phyloP scores from a whole-genome alignment of 1,284 basidiomycete genomes.

The Apiotrichum domesticum region DNA sequence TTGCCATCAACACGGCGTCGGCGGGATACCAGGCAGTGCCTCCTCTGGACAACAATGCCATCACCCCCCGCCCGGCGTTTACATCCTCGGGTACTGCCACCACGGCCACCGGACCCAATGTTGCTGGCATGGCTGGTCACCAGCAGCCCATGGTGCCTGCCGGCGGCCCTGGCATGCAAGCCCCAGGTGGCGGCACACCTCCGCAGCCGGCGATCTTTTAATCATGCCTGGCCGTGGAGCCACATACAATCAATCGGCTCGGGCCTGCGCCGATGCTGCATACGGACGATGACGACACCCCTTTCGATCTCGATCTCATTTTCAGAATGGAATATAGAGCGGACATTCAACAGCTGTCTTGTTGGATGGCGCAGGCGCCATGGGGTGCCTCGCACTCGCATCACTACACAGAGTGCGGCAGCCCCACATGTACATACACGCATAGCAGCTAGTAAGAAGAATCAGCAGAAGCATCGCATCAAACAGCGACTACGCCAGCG shows the following conservation, averaged over 20 bases:
- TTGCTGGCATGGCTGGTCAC: slow-evolving; percentile 10
- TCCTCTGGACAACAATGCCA: slow-evolving; percentile 13
- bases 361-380: not conserved
- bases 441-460: not conserved
- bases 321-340: not conserved
- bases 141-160: not conserved
- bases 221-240: not conserved
- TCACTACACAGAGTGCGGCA: not conserved
- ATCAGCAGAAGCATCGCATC: not conserved
- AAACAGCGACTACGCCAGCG: too few species aligned
- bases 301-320: not conserved
- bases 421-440: not conserved
- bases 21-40: slow-evolving; percentile 10
- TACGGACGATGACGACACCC: not conserved
- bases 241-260: not conserved
- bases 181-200: not conserved
- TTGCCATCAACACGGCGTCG: slow-evolving; percentile 16
- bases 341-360: not conserved
- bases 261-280: not conserved
- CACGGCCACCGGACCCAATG: slow-evolving; percentile 6
- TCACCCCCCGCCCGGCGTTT: slow-evolving; percentile 18
- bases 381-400: not conserved
- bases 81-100: slow-evolving; percentile 9
- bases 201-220: not conserved
- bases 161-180: too few species aligned